Evolutionary conservation across 2,329 filamentous ascomycete species (phyloP).

Genomic region (Trichothecium roseum): DNA sequence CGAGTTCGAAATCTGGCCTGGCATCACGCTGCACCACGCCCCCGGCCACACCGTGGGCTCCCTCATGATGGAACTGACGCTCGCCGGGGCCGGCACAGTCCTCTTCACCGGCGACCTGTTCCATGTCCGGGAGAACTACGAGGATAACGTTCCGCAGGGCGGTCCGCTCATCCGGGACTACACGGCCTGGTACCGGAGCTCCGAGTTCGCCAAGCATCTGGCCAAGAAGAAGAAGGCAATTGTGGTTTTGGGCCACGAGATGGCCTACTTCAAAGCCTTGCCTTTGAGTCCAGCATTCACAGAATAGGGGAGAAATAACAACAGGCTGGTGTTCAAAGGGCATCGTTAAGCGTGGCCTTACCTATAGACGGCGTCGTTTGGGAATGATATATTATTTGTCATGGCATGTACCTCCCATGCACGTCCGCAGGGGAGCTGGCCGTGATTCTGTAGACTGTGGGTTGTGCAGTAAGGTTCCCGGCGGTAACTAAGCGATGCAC

Average conservation of each 20-base stretch:
- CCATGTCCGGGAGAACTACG: conserved; percentile 18
- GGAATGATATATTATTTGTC: too few relatives aligned
- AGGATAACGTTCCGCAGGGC: conserved; percentile 16
- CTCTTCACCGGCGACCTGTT: conserved; percentile 22
- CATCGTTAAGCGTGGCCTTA: too few relatives aligned
- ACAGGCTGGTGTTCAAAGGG: too few relatives aligned
- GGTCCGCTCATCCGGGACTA: conserved; percentile 19
- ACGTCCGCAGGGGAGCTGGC: too few relatives aligned
- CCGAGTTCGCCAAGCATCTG: conserved; percentile 1
- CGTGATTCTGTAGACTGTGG: too few relatives aligned
- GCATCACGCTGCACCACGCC: conserved; percentile 11
- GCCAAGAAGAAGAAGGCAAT: neutral
- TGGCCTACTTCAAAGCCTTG: conserved; percentile 1
- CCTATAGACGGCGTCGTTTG: too few relatives aligned
- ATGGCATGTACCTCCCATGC: too few relatives aligned
- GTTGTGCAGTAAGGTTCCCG: too few relatives aligned
- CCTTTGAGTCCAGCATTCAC: neutral
- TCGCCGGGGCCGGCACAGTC: conserved; percentile 18
- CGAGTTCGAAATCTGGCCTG: conserved; percentile 10
- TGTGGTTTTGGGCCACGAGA: conserved; percentile 1
- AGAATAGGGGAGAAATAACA: too few relatives aligned
- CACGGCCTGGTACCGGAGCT: conserved; percentile 13
- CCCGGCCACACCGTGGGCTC: conserved; percentile 15
- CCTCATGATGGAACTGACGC: conserved; percentile 19
- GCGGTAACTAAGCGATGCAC: too few relatives aligned